Percentiles rank a stretch among this genome's conserved stretches.
Evolutionary conservation across 2,329 filamentous ascomycete species (phyloP).

Genomic region (Didymella lethalis): DNA sequence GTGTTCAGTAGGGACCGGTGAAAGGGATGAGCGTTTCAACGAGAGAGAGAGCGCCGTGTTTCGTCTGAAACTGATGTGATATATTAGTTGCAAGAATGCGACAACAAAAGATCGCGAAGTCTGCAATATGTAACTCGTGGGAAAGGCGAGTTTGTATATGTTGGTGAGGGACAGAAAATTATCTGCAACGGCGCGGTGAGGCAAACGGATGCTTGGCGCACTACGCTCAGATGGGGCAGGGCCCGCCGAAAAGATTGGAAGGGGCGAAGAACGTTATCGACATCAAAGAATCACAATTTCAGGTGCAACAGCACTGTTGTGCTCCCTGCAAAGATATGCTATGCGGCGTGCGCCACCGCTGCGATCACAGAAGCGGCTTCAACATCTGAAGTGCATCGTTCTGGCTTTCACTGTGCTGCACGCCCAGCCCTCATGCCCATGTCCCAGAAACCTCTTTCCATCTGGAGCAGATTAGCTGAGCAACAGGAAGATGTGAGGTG

Average conservation of each 20-base stretch:
- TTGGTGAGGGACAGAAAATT: slow-evolving; percentile 31
- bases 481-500: neutral
- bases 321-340: slow-evolving; percentile 1
- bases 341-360: neutral
- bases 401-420: neutral
- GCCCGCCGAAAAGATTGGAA: slow-evolving; percentile 19
- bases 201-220: slow-evolving; percentile 27
- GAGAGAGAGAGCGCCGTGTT: slow-evolving; percentile 34
- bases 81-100: slow-evolving; percentile 34
- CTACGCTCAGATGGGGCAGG: slow-evolving; percentile 26
- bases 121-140: slow-evolving; percentile 30
- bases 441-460: slow-evolving; percentile 79
- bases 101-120: slow-evolving; percentile 37
- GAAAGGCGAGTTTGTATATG: slow-evolving; percentile 27
- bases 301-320: slow-evolving; percentile 3
- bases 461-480: slow-evolving; percentile 54
- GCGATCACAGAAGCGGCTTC: neutral
- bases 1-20: slow-evolving; percentile 46
- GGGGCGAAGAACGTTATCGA: slow-evolving; percentile 22
- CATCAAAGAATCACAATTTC: slow-evolving; percentile 22
- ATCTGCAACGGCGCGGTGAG: slow-evolving; percentile 15
- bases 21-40: slow-evolving; percentile 36
- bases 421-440: slow-evolving; percentile 61
- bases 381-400: neutral
- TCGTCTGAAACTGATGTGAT: slow-evolving; percentile 24